Evolutionary conservation across 305 asterid species (phyloP).

Genomic region (Fraxinus paxiana): DNA sequence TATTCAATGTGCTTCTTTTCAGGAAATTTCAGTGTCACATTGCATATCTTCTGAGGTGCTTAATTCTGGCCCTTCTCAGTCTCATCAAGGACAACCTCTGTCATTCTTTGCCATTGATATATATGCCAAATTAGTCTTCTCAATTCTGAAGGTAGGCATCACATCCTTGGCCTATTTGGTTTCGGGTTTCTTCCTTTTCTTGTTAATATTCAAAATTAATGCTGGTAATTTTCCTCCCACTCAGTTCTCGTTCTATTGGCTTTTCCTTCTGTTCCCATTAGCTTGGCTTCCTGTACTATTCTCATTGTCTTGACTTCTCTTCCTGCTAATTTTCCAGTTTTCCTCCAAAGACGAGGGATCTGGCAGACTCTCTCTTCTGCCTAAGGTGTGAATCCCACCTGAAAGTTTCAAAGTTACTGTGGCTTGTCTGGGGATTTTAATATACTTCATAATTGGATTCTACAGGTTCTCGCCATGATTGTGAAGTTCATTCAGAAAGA

Average conservation of each 20-base stretch:
- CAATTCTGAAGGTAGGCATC: constrained; percentile 74
- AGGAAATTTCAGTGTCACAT: constrained; percentile 88
- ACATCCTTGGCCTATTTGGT: constrained; percentile 1
- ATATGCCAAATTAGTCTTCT: constrained; percentile 72
- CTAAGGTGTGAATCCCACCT: constrained; percentile 51
- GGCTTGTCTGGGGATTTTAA: constrained; percentile 18
- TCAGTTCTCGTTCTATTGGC: background rate
- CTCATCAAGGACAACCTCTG: constrained; percentile 65
- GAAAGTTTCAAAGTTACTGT: constrained; percentile 3
- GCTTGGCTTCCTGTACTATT: background rate
- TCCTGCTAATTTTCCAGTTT: constrained; percentile 48
- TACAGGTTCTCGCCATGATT: constrained; percentile 79
- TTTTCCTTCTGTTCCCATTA: background rate
- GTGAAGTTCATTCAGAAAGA: constrained; percentile 78
- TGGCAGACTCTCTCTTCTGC: constrained; percentile 63
- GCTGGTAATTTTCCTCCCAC: background rate
- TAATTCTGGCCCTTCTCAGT: constrained; percentile 57
- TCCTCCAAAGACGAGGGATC: constrained; percentile 74
- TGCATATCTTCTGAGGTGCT: constrained; percentile 76
- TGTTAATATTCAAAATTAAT: background rate
- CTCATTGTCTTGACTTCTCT: constrained; percentile 25
- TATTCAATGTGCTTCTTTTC: constrained; percentile 20
- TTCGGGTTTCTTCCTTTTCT: background rate
- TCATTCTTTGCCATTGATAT: constrained; percentile 96
- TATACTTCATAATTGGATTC: constrained; percentile 8